phyloP scores from a whole-genome alignment of 192 early-diverging fungal species.

The Backusella parvicylindrica region DNA sequence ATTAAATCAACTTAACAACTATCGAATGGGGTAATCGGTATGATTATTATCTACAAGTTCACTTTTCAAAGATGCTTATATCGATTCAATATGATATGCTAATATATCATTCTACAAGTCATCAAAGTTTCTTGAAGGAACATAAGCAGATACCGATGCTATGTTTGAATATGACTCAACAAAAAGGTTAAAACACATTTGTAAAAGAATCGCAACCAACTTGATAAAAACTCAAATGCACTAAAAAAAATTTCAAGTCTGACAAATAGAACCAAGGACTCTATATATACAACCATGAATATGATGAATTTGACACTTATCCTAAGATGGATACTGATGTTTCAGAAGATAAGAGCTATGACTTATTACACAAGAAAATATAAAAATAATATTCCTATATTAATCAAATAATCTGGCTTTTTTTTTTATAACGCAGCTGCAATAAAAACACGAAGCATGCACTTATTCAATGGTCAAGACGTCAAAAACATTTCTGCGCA shows the following conservation, averaged over 20 bases:
- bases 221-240: not conserved
- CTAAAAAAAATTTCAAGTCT: not conserved
- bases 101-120: no score
- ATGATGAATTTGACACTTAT: not conserved
- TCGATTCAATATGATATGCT: no score
- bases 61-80: no score
- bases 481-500: not conserved
- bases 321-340: not conserved
- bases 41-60: no score
- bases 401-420: not conserved
- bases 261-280: not conserved
- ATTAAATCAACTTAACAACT: no score
- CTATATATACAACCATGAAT: not conserved
- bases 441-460: not conserved
- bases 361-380: not conserved
- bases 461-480: not conserved
- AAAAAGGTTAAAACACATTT: no score
- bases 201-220: not conserved
- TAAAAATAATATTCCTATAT: not conserved
- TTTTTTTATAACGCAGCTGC: not conserved
- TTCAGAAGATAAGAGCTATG: not conserved
- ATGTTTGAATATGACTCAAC: no score
- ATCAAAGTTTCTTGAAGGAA: no score
- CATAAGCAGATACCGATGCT: no score
- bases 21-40: no score